These are phyloP conservation scores for Ceratocystis ficicola DNA, from an alignment of 2,329 filamentous ascomycete genomes.

Conservation along the genomic window DNA sequence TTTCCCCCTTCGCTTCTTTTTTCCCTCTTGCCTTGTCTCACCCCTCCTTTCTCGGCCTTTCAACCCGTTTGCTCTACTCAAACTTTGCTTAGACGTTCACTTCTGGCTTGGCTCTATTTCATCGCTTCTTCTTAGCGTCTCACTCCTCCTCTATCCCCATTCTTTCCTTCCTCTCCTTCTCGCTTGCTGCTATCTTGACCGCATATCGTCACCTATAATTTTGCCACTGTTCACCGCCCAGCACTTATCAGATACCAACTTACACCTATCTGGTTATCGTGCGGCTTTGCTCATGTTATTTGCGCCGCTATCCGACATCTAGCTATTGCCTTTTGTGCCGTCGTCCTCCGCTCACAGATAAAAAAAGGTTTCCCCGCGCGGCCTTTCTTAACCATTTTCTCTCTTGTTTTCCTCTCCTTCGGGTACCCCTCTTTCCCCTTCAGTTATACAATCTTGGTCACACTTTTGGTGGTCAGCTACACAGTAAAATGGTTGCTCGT, in stretches of 20 bases:
- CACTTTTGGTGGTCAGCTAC: not conserved
- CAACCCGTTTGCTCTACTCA: not conserved
- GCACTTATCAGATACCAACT: constrained; percentile 4
- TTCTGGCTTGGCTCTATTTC: not conserved
- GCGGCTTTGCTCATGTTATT: constrained; percentile 6
- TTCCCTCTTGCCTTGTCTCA: not conserved
- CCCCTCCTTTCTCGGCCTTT: not conserved
- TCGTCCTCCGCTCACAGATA: not conserved
- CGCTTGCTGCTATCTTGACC: not conserved
- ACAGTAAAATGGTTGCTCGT: constrained; percentile 32
- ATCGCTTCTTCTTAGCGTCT: not conserved
- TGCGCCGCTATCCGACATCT: not conserved
- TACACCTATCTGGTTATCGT: constrained; percentile 7
- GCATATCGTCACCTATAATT: constrained; percentile 7
- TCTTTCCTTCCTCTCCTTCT: not conserved
- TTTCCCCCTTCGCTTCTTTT: not conserved
- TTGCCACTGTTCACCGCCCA: constrained; percentile 10
- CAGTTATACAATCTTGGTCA: constrained; percentile 14
- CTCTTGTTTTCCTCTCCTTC: not conserved
- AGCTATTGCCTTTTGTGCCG: not conserved
- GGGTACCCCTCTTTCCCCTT: constrained; percentile 15
- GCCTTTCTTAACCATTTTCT: not conserved
- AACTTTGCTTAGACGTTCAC: not conserved
- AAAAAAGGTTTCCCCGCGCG: not conserved
- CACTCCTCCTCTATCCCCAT: not conserved